Evolutionary conservation across 164 flowering plant genomes (phyloP).

Genomic region (Berberis vulgaris): DNA sequence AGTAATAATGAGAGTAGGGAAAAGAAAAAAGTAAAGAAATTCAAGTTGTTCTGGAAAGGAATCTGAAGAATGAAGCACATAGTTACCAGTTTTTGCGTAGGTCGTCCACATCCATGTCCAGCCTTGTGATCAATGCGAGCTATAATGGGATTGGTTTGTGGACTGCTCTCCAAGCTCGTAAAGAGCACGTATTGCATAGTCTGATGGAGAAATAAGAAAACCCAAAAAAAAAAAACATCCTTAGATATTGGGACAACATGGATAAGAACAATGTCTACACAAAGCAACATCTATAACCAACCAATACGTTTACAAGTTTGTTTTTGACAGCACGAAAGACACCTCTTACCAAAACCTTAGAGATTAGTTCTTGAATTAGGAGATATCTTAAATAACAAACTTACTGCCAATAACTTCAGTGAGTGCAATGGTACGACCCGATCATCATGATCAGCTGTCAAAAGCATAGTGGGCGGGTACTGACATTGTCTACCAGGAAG

Average conservation of each 20-base stretch:
- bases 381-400: constrained; percentile 11
- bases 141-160: constrained; percentile 87
- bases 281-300: no score
- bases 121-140: constrained; percentile 89
- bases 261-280: no score
- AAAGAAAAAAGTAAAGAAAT: no score
- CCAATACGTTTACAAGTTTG: no score
- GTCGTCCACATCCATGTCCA: constrained; percentile 99
- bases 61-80: no score
- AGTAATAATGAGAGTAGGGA: no score
- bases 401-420: constrained; percentile 82
- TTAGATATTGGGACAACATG: not conserved
- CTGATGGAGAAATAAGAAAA: constrained; percentile 21
- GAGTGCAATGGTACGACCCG: constrained; percentile 96
- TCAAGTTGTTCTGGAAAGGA: no score
- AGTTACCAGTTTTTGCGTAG: constrained; percentile 76
- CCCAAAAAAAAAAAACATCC: not conserved
- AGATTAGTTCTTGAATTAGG: no score
- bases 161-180: constrained; percentile 81
- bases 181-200: constrained; percentile 86
- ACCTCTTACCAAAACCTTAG: no score
- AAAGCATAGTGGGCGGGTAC: constrained; percentile 90
- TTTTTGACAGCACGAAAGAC: no score
- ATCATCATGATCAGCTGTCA: constrained; percentile 99
- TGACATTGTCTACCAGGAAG: constrained; percentile 31